These are phyloP conservation scores for Hyparrhenia diplandra DNA, from an alignment of 176 grass and related monocot genomes.

Conservation along the genomic window DNA sequence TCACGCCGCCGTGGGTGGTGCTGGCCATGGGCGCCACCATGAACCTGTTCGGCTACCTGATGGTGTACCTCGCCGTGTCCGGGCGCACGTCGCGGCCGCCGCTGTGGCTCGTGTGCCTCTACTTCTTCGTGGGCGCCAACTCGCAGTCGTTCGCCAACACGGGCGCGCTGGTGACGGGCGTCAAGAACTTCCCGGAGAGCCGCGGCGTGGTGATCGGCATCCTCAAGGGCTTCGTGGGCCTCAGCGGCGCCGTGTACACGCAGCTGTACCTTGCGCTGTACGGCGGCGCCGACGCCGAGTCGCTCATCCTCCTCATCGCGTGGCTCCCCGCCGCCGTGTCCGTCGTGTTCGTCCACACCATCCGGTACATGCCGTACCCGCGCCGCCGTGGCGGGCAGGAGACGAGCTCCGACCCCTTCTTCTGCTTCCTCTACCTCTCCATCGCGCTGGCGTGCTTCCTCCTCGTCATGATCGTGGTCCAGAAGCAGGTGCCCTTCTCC, in stretches of 20 bases:
- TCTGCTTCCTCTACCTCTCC: conserved; percentile 82
- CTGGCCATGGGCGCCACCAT: not conserved
- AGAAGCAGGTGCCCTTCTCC: conserved; percentile 31
- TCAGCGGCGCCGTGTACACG: conserved; percentile 71
- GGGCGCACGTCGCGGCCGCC: not conserved
- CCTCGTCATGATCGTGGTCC: conserved; percentile 52
- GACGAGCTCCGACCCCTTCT: conserved; percentile 54
- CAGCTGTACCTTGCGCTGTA: conserved; percentile 80
- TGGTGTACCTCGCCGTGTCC: conserved; percentile 55
- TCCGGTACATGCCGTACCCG: conserved; percentile 38
- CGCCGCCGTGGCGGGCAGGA: not conserved
- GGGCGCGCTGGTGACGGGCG: conserved; percentile 65
- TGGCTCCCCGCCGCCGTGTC: conserved; percentile 48
- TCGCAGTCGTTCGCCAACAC: conserved; percentile 85
- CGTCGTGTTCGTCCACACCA: not conserved
- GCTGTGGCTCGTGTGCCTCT: conserved; percentile 70
- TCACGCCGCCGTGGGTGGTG: not conserved
- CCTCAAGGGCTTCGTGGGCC: conserved; percentile 81
- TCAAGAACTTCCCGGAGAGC: conserved; percentile 74
- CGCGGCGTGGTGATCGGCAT: conserved; percentile 66
- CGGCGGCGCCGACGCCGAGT: conserved; percentile 21
- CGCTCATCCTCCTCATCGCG: conserved; percentile 42
- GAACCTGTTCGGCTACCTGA: conserved; percentile 34
- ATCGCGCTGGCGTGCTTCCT: conserved; percentile 62
- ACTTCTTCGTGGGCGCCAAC: conserved; percentile 72